Percentiles rank a stretch among this genome's conserved stretches.
phyloP scores from a whole-genome alignment of 306 rosid species.

The Cyclanthera cordifolia region DNA sequence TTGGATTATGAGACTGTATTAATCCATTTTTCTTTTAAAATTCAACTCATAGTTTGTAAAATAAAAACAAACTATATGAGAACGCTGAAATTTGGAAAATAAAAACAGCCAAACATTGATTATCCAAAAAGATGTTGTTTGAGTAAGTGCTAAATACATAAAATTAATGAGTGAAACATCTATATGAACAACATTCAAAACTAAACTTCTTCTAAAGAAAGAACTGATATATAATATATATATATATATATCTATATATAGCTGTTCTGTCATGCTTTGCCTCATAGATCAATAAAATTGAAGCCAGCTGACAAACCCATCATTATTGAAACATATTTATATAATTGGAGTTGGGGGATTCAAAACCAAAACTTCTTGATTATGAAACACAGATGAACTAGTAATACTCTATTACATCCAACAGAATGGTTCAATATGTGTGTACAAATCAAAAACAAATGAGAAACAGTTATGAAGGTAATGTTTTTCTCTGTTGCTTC shows the following conservation, averaged over 20 bases:
- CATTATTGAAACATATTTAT: neutral
- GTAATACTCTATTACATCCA: neutral
- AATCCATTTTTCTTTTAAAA: no score
- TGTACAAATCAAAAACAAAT: neutral
- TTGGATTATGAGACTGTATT: no score
- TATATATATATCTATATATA: neutral
- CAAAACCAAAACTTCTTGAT: no score
- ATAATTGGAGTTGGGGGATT: no score
- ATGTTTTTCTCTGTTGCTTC: neutral
- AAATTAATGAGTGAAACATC: no score
- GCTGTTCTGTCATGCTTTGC: neutral
- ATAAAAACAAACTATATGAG: no score
- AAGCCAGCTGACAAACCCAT: neutral
- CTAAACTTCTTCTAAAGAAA: neutral
- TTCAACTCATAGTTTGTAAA: no score
- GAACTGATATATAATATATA: neutral
- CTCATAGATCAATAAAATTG: neutral
- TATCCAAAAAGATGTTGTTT: no score
- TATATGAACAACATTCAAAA: neutral
- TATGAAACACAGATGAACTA: no score
- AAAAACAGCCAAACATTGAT: no score
- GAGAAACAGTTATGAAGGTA: neutral
- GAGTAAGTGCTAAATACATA: no score
- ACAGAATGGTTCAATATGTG: neutral
- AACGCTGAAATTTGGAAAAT: no score